These are phyloP conservation scores for Spizellomyces sp. DNA, from an alignment of 192 early-diverging fungal genomes.

Conservation along the genomic window DNA sequence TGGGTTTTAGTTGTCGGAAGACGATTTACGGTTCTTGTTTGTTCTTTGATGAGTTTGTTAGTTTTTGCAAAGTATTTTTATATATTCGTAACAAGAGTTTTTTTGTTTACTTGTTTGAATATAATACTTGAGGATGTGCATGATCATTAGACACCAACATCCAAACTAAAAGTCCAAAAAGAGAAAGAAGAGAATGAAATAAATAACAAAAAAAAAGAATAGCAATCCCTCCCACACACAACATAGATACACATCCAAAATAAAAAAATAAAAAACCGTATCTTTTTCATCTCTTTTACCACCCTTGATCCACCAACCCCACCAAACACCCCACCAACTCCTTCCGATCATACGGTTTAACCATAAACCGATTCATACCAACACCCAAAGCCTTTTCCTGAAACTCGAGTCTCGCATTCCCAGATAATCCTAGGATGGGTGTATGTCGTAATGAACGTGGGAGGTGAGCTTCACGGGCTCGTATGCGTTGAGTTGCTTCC, in stretches of 20 bases:
- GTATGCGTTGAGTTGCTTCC: slow-evolving; percentile 8
- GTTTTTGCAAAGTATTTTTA: background rate
- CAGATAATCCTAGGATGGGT: slow-evolving; percentile 11
- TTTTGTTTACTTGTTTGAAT: background rate
- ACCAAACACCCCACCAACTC: no score
- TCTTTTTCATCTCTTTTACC: no score
- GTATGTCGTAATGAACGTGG: background rate
- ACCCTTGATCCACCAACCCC: no score
- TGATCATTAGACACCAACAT: no score
- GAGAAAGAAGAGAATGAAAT: no score
- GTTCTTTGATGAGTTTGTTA: slow-evolving; percentile 45
- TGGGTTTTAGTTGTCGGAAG: slow-evolving; percentile 53
- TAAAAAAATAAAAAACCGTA: no score
- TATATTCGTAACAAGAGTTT: background rate
- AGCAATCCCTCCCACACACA: no score
- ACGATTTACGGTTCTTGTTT: slow-evolving; percentile 86
- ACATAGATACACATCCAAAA: no score
- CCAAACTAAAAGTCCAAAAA: no score
- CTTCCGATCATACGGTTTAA: slow-evolving; percentile 22
- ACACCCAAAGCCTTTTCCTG: slow-evolving; percentile 8
- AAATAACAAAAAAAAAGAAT: no score
- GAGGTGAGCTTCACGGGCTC: background rate
- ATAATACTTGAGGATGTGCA: no score
- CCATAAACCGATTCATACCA: slow-evolving; percentile 12
- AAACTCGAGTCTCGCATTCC: slow-evolving; percentile 17